phyloP scores from a whole-genome alignment of 805 yeast species.

The Suhomyces vadensis region DNA sequence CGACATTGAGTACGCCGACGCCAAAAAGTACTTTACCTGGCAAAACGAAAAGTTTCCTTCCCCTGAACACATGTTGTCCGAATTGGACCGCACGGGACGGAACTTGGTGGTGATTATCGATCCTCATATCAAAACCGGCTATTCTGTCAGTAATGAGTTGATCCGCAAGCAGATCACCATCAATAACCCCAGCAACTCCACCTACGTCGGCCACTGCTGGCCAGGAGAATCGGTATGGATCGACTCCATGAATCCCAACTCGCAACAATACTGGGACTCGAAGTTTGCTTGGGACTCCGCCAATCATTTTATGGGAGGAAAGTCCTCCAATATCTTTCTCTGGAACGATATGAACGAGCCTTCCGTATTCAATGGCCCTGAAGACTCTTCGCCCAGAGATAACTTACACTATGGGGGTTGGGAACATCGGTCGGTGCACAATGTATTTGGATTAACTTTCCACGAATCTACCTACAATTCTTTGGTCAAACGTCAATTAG shows the following conservation, averaged over 20 bases:
- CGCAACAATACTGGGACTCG: slow-evolving; percentile 60
- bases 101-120: slow-evolving; percentile 84
- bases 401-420: slow-evolving; percentile 71
- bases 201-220: slow-evolving; percentile 91
- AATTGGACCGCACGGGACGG: slow-evolving; percentile 70
- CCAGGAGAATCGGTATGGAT: slow-evolving; percentile 96
- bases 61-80: slow-evolving; percentile 65
- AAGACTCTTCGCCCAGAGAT: slow-evolving; percentile 86
- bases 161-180: slow-evolving; percentile 47
- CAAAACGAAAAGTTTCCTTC: slow-evolving; percentile 68
- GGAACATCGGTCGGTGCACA: slow-evolving; percentile 93
- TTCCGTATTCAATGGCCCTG: slow-evolving; percentile 92
- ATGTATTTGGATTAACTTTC: slow-evolving; percentile 74
- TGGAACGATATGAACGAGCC: slow-evolving; percentile 99
- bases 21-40: slow-evolving; percentile 93
- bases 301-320: slow-evolving; percentile 36
- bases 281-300: slow-evolving; percentile 50
- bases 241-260: slow-evolving; percentile 71
- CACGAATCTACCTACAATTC: slow-evolving; percentile 81
- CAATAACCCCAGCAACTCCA: slow-evolving; percentile 44
- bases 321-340: slow-evolving; percentile 66
- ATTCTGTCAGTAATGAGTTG: slow-evolving; percentile 60
- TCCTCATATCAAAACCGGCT: slow-evolving; percentile 82
- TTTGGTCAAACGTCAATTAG: slow-evolving; percentile 49
- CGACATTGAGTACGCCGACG: slow-evolving; percentile 88